Conservation (phyloP, 2,329 filamentous ascomycete genomes). For the Aureobasidium sp. region DNA sequence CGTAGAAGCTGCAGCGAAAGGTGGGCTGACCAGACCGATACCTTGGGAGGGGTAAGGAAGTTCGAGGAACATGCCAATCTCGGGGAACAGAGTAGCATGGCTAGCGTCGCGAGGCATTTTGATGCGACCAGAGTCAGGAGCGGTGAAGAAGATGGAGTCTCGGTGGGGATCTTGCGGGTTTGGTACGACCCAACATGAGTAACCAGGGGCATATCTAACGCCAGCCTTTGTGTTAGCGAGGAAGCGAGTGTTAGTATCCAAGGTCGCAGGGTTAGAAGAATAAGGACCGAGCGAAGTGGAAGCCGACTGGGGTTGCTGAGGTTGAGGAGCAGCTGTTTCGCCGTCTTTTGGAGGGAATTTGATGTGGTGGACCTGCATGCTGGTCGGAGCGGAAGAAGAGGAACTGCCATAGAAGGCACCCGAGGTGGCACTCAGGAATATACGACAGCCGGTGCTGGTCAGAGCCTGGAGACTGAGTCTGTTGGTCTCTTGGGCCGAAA, state of each 20-base stretch:
- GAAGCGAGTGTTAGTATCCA: conserved; percentile 26
- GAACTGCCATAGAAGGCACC: conserved; percentile 57
- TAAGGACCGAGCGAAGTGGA: conserved; percentile 11
- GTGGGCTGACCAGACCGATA: conserved; percentile 64
- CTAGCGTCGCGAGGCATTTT: conserved; percentile 31
- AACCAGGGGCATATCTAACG: conserved; percentile 68
- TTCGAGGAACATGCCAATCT: conserved; percentile 72
- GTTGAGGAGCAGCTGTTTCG: conserved; percentile 16
- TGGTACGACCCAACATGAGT: conserved; percentile 77
- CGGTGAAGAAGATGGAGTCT: conserved; percentile 70
- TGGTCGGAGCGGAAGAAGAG: conserved; percentile 62
- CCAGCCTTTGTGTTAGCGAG: conserved; percentile 29
- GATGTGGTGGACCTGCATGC: conserved; percentile 96
- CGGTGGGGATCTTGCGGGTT: conserved; percentile 23
- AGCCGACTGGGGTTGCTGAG: conserved; percentile 12
- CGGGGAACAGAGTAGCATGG: conserved; percentile 52
- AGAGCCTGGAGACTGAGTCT: conserved; percentile 84
- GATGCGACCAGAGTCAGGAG: conserved; percentile 82
- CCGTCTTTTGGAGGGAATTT: conserved; percentile 68
- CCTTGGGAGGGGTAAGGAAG: conserved; percentile 68
- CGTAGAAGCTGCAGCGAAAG: conserved; percentile 59
- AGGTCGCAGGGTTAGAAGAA: conserved; percentile 16
- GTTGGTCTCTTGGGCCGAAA: conserved; percentile 67
- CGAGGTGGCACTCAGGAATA: conserved; percentile 85
- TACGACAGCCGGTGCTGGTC: conserved; percentile 79